phyloP scores from a whole-genome alignment of 139 green algal genomes.

The Tetraselmis striata region DNA sequence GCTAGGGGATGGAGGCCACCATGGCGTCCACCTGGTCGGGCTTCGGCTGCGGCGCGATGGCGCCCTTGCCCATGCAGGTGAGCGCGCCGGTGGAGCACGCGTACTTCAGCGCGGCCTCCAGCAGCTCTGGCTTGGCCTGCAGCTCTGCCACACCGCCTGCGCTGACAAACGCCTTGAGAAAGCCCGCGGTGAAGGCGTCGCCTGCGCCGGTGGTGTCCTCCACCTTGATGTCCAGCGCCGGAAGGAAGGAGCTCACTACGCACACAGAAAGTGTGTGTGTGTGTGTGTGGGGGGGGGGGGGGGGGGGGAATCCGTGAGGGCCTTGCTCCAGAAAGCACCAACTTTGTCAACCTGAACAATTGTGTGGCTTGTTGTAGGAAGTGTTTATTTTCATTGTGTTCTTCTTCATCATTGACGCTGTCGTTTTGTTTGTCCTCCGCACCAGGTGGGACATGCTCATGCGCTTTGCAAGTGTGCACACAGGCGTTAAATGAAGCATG shows the following conservation, averaged over 20 bases:
- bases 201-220: constrained; percentile 83
- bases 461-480: too few species aligned
- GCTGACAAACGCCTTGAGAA: constrained; percentile 43
- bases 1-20: not conserved
- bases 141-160: not conserved
- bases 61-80: not conserved
- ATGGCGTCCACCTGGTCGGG: not conserved
- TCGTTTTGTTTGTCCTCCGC: too few species aligned
- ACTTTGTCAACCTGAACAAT: too few species aligned
- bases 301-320: too few species aligned
- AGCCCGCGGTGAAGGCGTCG: constrained; percentile 80
- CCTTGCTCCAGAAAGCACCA: too few species aligned
- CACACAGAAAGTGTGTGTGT: not conserved
- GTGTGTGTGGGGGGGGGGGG: too few species aligned
- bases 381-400: too few species aligned
- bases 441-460: too few species aligned
- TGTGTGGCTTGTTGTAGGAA: too few species aligned
- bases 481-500: too few species aligned
- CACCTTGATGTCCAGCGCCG: constrained; percentile 30
- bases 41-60: not conserved
- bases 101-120: not conserved
- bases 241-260: not conserved
- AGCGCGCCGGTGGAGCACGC: not conserved
- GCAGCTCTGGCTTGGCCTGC: not conserved
- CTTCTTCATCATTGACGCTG: too few species aligned